These are phyloP conservation scores for Panaeolus papilionaceus DNA, from an alignment of 768 basidiomycete genomes.

Conservation along the genomic window DNA sequence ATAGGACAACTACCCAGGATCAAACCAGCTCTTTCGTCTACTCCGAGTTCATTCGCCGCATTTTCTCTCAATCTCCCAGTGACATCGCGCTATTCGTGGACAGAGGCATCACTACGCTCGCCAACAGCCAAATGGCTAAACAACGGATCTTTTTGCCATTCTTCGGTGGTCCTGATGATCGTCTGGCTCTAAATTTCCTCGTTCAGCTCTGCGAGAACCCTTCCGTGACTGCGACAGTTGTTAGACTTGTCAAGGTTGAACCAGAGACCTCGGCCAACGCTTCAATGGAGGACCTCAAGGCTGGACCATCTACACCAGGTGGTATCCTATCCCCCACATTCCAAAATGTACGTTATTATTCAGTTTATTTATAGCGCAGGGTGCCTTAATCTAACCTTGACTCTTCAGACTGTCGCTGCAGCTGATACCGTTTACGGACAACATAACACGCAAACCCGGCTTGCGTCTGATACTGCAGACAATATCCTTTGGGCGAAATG, in stretches of 20 bases:
- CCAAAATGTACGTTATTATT: constrained; percentile 39
- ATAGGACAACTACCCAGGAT: constrained; percentile 52
- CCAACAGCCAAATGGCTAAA: constrained; percentile 29
- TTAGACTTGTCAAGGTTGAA: constrained; percentile 59
- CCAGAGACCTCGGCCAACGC: constrained; percentile 41
- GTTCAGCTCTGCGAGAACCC: constrained; percentile 76
- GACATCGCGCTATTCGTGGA: constrained; percentile 92
- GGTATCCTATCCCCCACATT: constrained; percentile 23
- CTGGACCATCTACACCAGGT: constrained; percentile 14
- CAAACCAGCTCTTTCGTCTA: constrained; percentile 64
- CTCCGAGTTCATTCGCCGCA: constrained; percentile 84
- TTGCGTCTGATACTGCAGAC: constrained; percentile 86
- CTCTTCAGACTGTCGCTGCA: constrained; percentile 42
- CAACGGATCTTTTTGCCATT: constrained; percentile 87
- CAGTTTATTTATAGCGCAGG: neutral
- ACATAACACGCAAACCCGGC: constrained; percentile 63
- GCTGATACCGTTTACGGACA: constrained; percentile 79
- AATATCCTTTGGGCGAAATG: constrained; percentile 77
- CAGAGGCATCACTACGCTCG: constrained; percentile 50
- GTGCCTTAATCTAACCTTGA: constrained; percentile 8
- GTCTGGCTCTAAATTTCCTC: constrained; percentile 81
- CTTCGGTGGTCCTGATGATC: constrained; percentile 94
- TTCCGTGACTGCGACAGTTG: constrained; percentile 71
- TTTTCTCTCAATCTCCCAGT: constrained; percentile 72
- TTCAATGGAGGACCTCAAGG: constrained; percentile 31